A percentile compares a stretch with the other conserved stretches of the same genome.
Evolutionary conservation across 371 early-diverging fungal genomes (phyloP).

Genomic region (Neoconidiobolus thromboides): DNA sequence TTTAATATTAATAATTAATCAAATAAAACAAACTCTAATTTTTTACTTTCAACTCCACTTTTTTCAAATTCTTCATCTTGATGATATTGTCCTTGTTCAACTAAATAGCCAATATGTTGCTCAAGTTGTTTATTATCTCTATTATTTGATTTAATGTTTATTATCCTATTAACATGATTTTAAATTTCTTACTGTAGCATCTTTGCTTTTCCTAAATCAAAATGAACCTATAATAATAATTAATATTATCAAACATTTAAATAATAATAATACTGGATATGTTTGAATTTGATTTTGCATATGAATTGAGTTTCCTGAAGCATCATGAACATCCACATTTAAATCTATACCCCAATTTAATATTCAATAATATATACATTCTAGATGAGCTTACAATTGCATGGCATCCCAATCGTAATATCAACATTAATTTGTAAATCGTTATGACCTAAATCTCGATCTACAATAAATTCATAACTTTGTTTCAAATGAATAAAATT

Average conservation of each 20-base stretch:
- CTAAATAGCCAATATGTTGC: not conserved
- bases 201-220: constrained; percentile 19
- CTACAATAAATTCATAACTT: constrained; percentile 59
- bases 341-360: constrained; percentile 6
- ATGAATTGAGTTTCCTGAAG: constrained; percentile 19
- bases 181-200: constrained; percentile 13
- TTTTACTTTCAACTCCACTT: not conserved
- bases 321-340: constrained; percentile 22
- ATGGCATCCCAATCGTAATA: constrained; percentile 74
- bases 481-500: constrained; percentile 39
- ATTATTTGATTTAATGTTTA: not conserved
- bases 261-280: constrained; percentile 18
- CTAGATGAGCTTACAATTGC: constrained; percentile 28
- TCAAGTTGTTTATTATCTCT: not conserved
- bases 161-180: not conserved
- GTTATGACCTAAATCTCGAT: constrained; percentile 32
- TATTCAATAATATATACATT: not conserved
- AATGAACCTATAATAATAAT: constrained; percentile 16
- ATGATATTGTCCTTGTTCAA: not conserved
- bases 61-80: not conserved
- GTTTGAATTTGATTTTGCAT: constrained; percentile 18
- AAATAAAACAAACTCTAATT: not conserved
- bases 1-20: not conserved
- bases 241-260: not conserved
- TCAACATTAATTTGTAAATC: constrained; percentile 69